A percentile compares a stretch with the other conserved stretches of the same genome.
Evolutionary conservation across 73 alveolate genomes (phyloP).

Genomic region (Paramecium octaurelia): DNA sequence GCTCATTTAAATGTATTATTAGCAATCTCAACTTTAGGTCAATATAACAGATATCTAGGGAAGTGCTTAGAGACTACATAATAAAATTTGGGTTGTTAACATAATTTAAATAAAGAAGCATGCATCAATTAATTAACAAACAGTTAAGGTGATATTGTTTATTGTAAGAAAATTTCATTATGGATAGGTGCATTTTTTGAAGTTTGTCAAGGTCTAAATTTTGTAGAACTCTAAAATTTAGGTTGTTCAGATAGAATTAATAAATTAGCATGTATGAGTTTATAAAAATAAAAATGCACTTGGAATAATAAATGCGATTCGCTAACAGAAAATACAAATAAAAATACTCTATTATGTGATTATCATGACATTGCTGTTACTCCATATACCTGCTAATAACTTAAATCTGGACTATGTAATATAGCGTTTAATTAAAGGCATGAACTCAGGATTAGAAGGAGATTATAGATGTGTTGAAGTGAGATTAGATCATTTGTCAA

Average conservation of each 20-base stretch:
- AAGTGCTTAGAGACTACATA: not conserved
- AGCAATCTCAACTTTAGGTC: not conserved
- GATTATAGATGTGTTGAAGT: not conserved
- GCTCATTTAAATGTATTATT: not conserved
- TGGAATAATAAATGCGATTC: not conserved
- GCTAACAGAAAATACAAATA: not conserved
- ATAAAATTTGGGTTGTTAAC: not conserved
- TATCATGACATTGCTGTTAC: not conserved
- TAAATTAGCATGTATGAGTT: not conserved
- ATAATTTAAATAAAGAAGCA: not conserved
- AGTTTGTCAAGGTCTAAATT: not conserved
- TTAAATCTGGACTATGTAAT: not conserved
- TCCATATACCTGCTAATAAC: not conserved
- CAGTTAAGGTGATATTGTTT: not conserved
- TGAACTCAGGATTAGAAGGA: not conserved
- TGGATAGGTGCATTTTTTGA: not conserved
- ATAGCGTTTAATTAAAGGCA: not conserved
- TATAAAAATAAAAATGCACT: not conserved
- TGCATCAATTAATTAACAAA: not conserved
- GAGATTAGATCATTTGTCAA: not conserved
- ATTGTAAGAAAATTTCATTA: not conserved
- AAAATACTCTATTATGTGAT: not conserved
- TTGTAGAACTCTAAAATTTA: not conserved
- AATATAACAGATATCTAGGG: not conserved
- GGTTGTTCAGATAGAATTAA: not conserved